phyloP scores from a whole-genome alignment of 1,284 basidiomycete genomes.

The Leccinum ambiguum region DNA sequence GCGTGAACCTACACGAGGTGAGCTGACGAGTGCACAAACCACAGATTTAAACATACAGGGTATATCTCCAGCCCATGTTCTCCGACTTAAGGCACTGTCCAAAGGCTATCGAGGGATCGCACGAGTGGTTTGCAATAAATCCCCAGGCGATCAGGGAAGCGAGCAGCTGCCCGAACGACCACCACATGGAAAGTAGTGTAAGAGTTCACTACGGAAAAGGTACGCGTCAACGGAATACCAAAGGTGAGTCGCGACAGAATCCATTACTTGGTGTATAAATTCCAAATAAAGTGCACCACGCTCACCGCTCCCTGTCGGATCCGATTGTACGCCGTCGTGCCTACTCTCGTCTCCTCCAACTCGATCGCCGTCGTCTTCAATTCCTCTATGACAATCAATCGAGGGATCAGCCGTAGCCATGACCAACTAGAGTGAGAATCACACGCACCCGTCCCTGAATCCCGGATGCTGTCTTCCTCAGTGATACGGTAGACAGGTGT shows the following conservation, averaged over 20 bases:
- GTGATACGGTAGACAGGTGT: no score
- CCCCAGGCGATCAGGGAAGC: constrained; percentile 51
- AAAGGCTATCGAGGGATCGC: constrained; percentile 30
- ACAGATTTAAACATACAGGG: constrained; percentile 38
- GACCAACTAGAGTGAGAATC: background rate
- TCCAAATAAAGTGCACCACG: constrained; percentile 53
- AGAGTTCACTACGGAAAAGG: constrained; percentile 51
- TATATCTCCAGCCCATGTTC: constrained; percentile 67
- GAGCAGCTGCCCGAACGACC: constrained; percentile 60
- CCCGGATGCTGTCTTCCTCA: constrained; percentile 44
- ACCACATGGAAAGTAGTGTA: constrained; percentile 65
- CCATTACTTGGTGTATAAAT: constrained; percentile 48
- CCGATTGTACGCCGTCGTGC: no score
- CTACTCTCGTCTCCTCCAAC: no score
- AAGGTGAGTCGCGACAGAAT: background rate
- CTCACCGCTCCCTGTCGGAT: no score
- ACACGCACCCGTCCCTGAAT: constrained; percentile 69
- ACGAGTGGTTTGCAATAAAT: constrained; percentile 52
- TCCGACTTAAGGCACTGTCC: constrained; percentile 42
- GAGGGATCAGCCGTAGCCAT: background rate
- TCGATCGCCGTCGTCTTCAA: no score
- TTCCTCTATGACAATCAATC: no score
- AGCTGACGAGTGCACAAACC: background rate
- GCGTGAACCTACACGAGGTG: constrained; percentile 34
- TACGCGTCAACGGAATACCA: constrained; percentile 7